A percentile compares a stretch with the other conserved stretches of the same genome.
These are phyloP conservation scores for Macrocybe gigantea DNA, from an alignment of 768 basidiomycete species.

Conservation along the genomic window DNA sequence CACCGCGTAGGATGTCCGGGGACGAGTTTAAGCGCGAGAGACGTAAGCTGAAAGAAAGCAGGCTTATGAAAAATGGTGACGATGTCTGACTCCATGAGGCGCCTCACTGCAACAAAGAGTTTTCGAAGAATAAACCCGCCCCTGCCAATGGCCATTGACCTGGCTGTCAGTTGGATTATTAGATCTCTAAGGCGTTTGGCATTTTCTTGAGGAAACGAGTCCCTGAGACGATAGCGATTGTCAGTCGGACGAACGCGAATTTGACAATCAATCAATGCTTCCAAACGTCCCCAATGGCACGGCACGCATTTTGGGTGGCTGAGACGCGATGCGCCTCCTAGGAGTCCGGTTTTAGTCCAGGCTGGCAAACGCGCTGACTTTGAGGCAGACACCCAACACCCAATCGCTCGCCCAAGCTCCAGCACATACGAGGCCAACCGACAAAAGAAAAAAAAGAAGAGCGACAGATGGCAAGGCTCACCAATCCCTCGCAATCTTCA, in stretches of 20 bases:
- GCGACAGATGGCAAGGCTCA: slow-evolving; percentile 24
- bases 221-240: slow-evolving; percentile 39
- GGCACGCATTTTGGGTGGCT: too few species aligned
- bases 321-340: too few species aligned
- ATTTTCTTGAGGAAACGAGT: slow-evolving; percentile 62
- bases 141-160: slow-evolving; percentile 51
- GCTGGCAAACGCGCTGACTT: too few species aligned
- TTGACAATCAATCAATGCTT: too few species aligned
- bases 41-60: slow-evolving; percentile 41
- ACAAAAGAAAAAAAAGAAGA: neutral
- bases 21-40: slow-evolving; percentile 66
- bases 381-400: too few species aligned
- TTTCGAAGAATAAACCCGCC: slow-evolving; percentile 78
- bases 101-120: slow-evolving; percentile 77
- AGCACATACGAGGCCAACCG: too few species aligned
- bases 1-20: slow-evolving; percentile 53
- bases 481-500: slow-evolving; percentile 94
- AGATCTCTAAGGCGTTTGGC: slow-evolving; percentile 54
- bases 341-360: too few species aligned
- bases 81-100: neutral
- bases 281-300: too few species aligned
- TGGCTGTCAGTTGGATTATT: slow-evolving; percentile 64
- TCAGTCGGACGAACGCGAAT: slow-evolving; percentile 2
- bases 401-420: too few species aligned
- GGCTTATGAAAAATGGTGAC: slow-evolving; percentile 5